A percentile compares a stretch with the other conserved stretches of the same genome.
Evolutionary conservation across 306 rosid species (phyloP).

Genomic region (Lathyrus tuberosus): DNA sequence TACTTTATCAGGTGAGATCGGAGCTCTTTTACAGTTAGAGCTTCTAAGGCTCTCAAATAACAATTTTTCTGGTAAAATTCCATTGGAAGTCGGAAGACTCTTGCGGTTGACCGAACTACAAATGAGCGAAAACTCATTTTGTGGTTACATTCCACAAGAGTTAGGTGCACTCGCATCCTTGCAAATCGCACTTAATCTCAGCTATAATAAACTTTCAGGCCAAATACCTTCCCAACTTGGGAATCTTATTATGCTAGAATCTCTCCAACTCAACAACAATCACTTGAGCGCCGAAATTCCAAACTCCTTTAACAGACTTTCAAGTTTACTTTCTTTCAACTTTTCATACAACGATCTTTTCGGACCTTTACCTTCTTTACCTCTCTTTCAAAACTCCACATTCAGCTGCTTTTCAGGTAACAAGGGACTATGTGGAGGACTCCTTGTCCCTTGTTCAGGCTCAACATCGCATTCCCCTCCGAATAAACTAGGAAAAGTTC

Average conservation of each 20-base stretch:
- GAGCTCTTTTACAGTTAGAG: conserved; percentile 64
- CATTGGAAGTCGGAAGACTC: conserved; percentile 56
- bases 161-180: conserved; percentile 66
- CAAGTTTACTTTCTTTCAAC: conserved; percentile 67
- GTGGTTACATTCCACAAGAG: conserved; percentile 63
- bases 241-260: conserved; percentile 58
- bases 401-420: conserved; percentile 57
- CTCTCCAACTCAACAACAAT: conserved; percentile 69
- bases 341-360: conserved; percentile 69
- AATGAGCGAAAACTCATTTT: conserved; percentile 71
- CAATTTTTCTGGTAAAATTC: conserved; percentile 62
- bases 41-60: conserved; percentile 64
- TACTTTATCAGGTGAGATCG: conserved; percentile 59
- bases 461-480: conserved; percentile 40
- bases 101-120: conserved; percentile 65
- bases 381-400: conserved; percentile 60
- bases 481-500: conserved; percentile 50
- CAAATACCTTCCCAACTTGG: conserved; percentile 63
- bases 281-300: conserved; percentile 68
- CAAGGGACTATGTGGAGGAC: conserved; percentile 71
- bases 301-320: conserved; percentile 48
- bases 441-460: conserved; percentile 50
- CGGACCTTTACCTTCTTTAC: conserved; percentile 67
- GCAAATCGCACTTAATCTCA: conserved; percentile 75
- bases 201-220: conserved; percentile 62